These are phyloP conservation scores for Nitzschia inconspicua DNA, from an alignment of 108 stramenopile species.

Conservation along the genomic window DNA sequence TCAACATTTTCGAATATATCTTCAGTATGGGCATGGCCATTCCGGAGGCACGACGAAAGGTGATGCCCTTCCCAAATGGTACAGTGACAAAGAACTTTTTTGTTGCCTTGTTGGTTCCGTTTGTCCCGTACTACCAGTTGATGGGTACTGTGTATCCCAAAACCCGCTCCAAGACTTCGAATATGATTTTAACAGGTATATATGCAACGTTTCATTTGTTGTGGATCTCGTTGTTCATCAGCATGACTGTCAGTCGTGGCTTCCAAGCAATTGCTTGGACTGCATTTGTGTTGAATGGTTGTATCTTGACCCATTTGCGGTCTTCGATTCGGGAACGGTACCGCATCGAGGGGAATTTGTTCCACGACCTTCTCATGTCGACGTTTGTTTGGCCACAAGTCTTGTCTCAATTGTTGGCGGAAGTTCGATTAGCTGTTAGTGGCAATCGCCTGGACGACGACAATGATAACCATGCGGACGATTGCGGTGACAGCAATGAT, in stretches of 20 bases:
- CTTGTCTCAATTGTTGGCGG: conserved; percentile 18
- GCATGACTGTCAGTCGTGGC: conserved; percentile 5
- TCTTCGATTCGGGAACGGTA: conserved; percentile 7
- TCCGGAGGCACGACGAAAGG: conserved; percentile 1
- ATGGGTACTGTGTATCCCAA: conserved; percentile 23
- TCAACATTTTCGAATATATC: conserved; percentile 41
- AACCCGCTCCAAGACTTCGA: neutral
- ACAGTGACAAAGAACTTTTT: conserved; percentile 13
- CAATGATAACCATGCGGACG: too few relatives aligned
- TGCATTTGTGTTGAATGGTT: conserved; percentile 7
- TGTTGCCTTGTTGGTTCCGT: conserved; percentile 32
- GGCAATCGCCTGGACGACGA: too few relatives aligned
- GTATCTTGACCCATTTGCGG: conserved; percentile 8
- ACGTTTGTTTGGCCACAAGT: conserved; percentile 28
- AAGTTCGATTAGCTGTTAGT: too few relatives aligned
- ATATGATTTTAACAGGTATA: neutral
- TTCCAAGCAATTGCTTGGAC: conserved; percentile 17
- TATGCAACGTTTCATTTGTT: conserved; percentile 3
- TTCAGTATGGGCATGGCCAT: conserved; percentile 27
- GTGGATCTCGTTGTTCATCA: conserved; percentile 11
- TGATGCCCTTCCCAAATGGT: conserved; percentile 14
- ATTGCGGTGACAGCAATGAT: too few relatives aligned
- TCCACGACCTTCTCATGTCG: conserved; percentile 15
- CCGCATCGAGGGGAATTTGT: conserved; percentile 10
- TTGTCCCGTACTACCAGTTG: conserved; percentile 26